These are phyloP conservation scores for Microstroma glucosiphilum DNA, from an alignment of 1,284 basidiomycete genomes.

Conservation along the genomic window DNA sequence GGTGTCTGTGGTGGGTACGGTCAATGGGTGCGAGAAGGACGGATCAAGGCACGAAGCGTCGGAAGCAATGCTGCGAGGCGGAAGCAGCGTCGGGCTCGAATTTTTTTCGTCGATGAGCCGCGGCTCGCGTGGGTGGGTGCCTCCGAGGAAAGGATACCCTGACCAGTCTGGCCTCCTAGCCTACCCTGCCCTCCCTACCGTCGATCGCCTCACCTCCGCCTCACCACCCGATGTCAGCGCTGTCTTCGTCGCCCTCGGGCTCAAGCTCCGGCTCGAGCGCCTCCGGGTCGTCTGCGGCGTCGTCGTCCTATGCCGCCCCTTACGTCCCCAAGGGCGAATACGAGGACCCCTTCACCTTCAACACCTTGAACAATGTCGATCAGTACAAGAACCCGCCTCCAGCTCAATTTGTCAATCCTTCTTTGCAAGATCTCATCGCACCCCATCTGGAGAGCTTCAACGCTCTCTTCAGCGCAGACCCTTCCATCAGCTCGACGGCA, in stretches of 20 bases:
- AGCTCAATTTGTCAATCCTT: conserved; percentile 66
- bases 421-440: conserved; percentile 84
- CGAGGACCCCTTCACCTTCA: conserved; percentile 57
- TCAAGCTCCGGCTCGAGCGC: conserved; percentile 26
- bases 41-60: no score
- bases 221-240: background rate
- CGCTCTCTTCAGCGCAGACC: conserved; percentile 58
- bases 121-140: no score
- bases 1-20: no score
- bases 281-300: conserved; percentile 11
- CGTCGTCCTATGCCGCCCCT: conserved; percentile 30
- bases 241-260: background rate
- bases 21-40: no score
- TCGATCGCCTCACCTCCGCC: background rate
- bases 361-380: conserved; percentile 76
- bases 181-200: background rate
- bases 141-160: no score
- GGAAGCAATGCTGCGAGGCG: conserved; percentile 7
- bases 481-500: conserved; percentile 30
- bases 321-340: conserved; percentile 17
- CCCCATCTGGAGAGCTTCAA: conserved; percentile 97
- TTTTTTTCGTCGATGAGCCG: no score
- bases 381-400: conserved; percentile 72
- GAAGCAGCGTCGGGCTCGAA: background rate
- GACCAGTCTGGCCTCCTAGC: no score